Evolutionary conservation across 73 alveolate genomes (phyloP), one percentile per base, ranked within the genome.

Genomic region (Paramecium sonneborni): DNA sequence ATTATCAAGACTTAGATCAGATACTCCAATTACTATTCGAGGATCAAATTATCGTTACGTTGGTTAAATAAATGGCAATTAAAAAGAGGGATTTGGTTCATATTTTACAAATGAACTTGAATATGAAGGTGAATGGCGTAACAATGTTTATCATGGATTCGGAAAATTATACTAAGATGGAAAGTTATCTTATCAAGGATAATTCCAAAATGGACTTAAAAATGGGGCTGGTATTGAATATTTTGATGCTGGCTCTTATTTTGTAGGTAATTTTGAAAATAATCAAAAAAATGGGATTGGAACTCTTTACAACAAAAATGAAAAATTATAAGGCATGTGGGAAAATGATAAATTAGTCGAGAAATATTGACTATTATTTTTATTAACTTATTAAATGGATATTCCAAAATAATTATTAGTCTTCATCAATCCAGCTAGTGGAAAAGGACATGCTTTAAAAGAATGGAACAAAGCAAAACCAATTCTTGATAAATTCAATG

Each of bases 81-180:
- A 56, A 18, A 37, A 67, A 37, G 41, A 86, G 32, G 93, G 93
- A 37, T 30, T 62, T 62, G 93, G 93, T 56, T 38, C 70, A 12
- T 58, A 37, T 26, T 86, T 56, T 58, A 86, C 46, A 9, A 55
- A 41, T 28, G 46, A 34, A 8, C 38, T 86, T 10, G 70, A 38
- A 38, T 86, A 86, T 76, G 88, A 86, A 15, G 93, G 93, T n/a
- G 38, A 86, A 37, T 86, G 93, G 93, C 52, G 46, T 30, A 58
- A 62, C 26, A 79, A 86, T 38, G 32, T 10, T 3, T 86, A 86
- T 67, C 93, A 86, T 86, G 93, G 93, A 14, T 86, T 86, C 20
- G 93, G 93, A 32, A 86, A 74, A 37, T 15, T 67, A n/a, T 58
- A 62, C 35, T 15, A 86, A 21, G 58, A 86, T 10, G 93, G 58